Evolutionary conservation across 1,139 yeast species (phyloP), one percentile per base, ranked within the genome.

Genomic region (Saccharomyces hybrid): DNA sequence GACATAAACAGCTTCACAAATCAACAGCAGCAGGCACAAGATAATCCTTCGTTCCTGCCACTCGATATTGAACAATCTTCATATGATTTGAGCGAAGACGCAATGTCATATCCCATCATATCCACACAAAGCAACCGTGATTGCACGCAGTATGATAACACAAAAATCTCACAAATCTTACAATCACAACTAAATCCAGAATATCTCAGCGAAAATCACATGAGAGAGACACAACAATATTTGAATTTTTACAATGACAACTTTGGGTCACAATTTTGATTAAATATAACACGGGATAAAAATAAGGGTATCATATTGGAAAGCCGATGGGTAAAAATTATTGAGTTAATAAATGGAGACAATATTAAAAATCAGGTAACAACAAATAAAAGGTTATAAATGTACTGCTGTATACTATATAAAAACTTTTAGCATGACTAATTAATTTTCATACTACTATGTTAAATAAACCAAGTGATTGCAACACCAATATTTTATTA

Each of bases 161-260:
- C 44, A 16, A 38, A 38, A 9, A 38, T 38, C 5, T 16, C 44
- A 8, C 44, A 38, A 16, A 38, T 38, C 14, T 49, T 61, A 32
- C 51, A 53, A 31, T 57, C 51, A 31, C 63, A 61, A 48, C 54
- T 61, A 58, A 60, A 61, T 44, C 58, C 57, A 2, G 46, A 56
- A 13, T 50, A 53, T 13, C 52, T 61, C 47, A 57, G 59, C 27
- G 59, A 61, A 51, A 56, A 55, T 28, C 62, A 59, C 14, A 44
- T 57, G 31, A 56, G 63, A 46, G 64, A 62, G 47, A 60, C 60
- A 13, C 61, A 61, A 47, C 62, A 61, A 41, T 62, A 58, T 54
- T 26, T 60, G 55, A 57, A 61, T 34, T 61, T 62, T 47, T 62
- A 61, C 60, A 61, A 61, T 46, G 58, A 53, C 50, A 57, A 59